These are phyloP conservation scores for Diaporthe helianthi DNA, from an alignment of 2,329 filamentous ascomycete species.

Conservation along the genomic window DNA sequence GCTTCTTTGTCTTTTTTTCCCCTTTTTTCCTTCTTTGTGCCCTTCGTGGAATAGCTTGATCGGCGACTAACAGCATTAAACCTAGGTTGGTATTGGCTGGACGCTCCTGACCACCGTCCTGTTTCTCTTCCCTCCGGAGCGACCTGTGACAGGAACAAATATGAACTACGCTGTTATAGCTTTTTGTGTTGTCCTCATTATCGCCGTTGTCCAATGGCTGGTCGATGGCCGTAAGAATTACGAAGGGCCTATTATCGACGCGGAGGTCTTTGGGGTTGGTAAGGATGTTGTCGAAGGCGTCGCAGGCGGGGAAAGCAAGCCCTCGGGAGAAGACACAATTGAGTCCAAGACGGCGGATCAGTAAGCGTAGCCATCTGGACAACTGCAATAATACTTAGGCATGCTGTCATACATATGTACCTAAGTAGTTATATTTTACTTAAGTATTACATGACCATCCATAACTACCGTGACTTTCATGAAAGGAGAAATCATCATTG, in stretches of 20 bases:
- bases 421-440: too few species aligned
- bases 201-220: conserved; percentile 53
- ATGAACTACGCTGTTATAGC: conserved; percentile 69
- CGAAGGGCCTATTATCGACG: conserved; percentile 46
- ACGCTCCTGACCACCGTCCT: conserved; percentile 75
- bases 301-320: conserved; percentile 26
- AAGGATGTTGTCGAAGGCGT: conserved; percentile 37
- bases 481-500: background rate
- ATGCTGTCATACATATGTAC: background rate
- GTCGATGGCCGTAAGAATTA: conserved; percentile 58
- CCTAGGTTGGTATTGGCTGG: conserved; percentile 65
- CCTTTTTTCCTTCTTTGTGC: background rate
- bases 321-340: conserved; percentile 2
- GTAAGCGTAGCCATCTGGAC: background rate
- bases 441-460: too few species aligned
- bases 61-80: conserved; percentile 39
- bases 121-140: conserved; percentile 75
- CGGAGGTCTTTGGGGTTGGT: conserved; percentile 34
- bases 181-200: conserved; percentile 55
- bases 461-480: too few species aligned
- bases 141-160: conserved; percentile 68
- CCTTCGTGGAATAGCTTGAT: conserved; percentile 22
- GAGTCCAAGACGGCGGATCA: conserved; percentile 27
- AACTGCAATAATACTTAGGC: background rate
- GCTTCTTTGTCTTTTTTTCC: too few species aligned